Conservation (phyloP, 495 filamentous ascomycete species). For the Penicillium turbatum region DNA sequence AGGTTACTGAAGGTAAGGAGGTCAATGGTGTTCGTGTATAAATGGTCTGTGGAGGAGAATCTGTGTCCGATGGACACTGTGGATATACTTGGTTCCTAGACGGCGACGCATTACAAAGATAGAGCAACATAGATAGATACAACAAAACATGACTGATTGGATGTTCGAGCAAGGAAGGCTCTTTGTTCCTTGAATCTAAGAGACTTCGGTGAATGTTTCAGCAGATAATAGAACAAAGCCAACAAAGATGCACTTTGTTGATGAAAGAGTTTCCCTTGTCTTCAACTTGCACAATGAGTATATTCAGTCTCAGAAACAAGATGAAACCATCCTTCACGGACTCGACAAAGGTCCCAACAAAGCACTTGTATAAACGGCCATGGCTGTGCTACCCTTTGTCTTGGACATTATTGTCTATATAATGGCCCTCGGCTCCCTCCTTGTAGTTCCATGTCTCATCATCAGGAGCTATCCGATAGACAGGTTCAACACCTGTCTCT, state of each 20-base stretch:
- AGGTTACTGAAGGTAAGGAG: slow-evolving; percentile 35
- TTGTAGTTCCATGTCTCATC: background rate
- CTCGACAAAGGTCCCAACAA: slow-evolving; percentile 1
- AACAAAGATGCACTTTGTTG: background rate
- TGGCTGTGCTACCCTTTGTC: background rate
- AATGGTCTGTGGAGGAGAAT: background rate
- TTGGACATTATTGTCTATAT: slow-evolving; percentile 6
- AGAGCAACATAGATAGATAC: slow-evolving; percentile 15
- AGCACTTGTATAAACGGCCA: background rate
- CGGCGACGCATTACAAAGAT: slow-evolving; percentile 6
- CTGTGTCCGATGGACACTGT: slow-evolving; percentile 13
- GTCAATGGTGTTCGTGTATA: slow-evolving; percentile 31
- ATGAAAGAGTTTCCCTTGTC: no score
- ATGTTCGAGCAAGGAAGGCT: background rate
- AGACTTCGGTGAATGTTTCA: no score
- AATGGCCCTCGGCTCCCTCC: background rate
- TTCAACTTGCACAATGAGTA: background rate
- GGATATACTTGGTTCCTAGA: background rate
- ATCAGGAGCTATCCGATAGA: background rate
- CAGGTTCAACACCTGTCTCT: background rate
- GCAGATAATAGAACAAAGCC: background rate
- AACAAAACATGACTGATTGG: slow-evolving; percentile 1
- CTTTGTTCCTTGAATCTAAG: background rate
- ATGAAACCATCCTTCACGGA: background rate
- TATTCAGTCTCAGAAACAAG: background rate